A percentile compares a stretch with the other conserved stretches of the same genome.
phyloP scores from a whole-genome alignment of 768 basidiomycete species.

The Termitomyces sp. region DNA sequence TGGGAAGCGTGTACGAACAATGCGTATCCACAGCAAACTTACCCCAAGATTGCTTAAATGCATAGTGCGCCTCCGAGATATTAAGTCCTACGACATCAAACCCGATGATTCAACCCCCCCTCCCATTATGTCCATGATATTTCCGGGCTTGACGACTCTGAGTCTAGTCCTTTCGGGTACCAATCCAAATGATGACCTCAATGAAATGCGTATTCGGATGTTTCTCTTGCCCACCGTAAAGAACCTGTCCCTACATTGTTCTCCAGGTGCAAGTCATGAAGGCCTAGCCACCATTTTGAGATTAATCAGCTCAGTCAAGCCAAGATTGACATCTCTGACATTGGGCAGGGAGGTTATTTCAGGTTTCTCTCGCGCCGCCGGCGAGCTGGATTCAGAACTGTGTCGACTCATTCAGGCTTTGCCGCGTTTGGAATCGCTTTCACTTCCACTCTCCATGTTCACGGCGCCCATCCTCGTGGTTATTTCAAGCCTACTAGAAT shows the following conservation, averaged over 20 bases:
- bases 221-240: slow-evolving; percentile 4
- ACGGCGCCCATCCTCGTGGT: background rate
- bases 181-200: background rate
- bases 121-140: background rate
- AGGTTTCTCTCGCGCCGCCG: background rate
- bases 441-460: background rate
- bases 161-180: background rate
- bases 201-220: background rate
- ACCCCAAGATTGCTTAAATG: background rate
- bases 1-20: slow-evolving; percentile 1
- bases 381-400: background rate
- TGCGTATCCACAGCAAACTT: slow-evolving; percentile 7
- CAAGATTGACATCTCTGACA: background rate
- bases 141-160: background rate
- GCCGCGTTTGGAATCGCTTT: background rate
- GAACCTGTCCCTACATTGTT: background rate
- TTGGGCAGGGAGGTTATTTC: background rate
- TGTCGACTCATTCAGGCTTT: background rate
- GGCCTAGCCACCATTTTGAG: background rate
- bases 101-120: background rate
- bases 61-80: background rate
- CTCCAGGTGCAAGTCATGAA: background rate
- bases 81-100: background rate
- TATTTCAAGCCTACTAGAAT: background rate
- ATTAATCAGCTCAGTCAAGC: background rate